Conservation (phyloP, 2,329 filamentous ascomycete species). For the Aureobasidium sp. region DNA sequence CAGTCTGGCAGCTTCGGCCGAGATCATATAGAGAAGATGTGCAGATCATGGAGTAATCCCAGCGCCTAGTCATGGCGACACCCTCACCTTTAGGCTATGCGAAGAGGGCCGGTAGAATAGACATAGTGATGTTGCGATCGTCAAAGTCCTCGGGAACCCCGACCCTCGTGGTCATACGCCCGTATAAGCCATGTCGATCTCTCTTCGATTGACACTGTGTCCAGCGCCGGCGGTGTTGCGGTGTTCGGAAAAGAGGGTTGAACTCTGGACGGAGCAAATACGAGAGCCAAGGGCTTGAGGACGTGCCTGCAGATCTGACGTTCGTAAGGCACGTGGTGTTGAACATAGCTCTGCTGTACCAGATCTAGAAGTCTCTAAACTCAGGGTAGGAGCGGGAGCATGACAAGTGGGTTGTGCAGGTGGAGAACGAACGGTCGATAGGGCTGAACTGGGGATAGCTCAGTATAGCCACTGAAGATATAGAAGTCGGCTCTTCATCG, state of each 20-base stretch:
- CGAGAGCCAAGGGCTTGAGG: not conserved
- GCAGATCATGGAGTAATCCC: not conserved
- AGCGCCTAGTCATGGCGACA: not conserved
- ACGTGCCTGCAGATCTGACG: constrained; percentile 5
- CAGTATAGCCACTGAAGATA: not conserved
- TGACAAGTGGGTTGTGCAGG: not conserved
- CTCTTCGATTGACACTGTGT: not conserved
- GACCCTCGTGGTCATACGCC: not conserved
- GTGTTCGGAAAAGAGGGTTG: not conserved
- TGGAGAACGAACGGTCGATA: not conserved
- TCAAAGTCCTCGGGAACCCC: not conserved
- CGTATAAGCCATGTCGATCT: not conserved
- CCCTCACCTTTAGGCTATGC: not conserved
- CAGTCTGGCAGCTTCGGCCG: not conserved
- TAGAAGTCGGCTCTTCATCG: not conserved
- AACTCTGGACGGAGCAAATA: not conserved
- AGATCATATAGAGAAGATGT: not conserved
- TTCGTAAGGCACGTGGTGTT: constrained; percentile 1
- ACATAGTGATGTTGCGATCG: not conserved
- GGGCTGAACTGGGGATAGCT: not conserved
- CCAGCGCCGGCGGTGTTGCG: not conserved
- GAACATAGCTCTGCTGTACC: not conserved
- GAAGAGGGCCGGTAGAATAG: not conserved
- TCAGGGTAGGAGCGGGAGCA: not conserved
- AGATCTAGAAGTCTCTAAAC: not conserved